Evolutionary conservation across 2,329 filamentous ascomycete genomes (phyloP), one percentile per base, ranked within the genome.

Genomic region (Exophiala viscosa): DNA sequence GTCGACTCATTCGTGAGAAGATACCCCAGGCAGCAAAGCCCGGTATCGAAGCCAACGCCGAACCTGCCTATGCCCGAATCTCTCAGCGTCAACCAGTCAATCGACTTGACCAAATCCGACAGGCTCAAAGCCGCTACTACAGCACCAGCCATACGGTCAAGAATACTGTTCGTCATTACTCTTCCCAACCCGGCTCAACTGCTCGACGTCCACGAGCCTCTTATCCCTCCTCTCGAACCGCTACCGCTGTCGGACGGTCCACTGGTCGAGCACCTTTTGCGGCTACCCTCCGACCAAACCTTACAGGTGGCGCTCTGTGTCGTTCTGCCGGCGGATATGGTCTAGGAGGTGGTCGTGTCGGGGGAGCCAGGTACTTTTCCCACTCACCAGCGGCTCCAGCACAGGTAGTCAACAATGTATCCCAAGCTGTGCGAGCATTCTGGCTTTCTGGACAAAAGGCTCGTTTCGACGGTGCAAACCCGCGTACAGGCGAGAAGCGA

Each of bases 361-460:
- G 87, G 60, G 88, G 86, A 40, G 83, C 85, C 18, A 82, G 92
- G 60, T 92, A 92, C 75, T 97, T 97, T 73, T 95, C 90, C 1
- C 91, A 96, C 72, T 82, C 84, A 1, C 90, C 92, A 1, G 86
- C 88, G 8, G 83, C 86, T 6, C 90, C 90, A 35, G 90, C 91
- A 1, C 89, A 97, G 69, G 90, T 97, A 42, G 82, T 97, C 46
- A 87, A 93, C 69, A 96, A 96, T 70, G 92, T 96, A n/a, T 95
- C 90, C 10, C 85, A 90, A 62, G 93, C 90, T 4, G 85, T 97
- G 65, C 84, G 93, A 48, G 91, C 90, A 10, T 96, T 99, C 72
- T 86, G 89, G 73, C 78, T 96, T n/a, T 90, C 88, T 0, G 93
- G 93, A 0, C 84, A 95, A 65, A 93, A 91, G 69, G 85, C 87